Evolutionary conservation across 1,284 basidiomycete genomes (phyloP), one percentile per base, ranked within the genome.

Genomic region (Austroboletus niveus): DNA sequence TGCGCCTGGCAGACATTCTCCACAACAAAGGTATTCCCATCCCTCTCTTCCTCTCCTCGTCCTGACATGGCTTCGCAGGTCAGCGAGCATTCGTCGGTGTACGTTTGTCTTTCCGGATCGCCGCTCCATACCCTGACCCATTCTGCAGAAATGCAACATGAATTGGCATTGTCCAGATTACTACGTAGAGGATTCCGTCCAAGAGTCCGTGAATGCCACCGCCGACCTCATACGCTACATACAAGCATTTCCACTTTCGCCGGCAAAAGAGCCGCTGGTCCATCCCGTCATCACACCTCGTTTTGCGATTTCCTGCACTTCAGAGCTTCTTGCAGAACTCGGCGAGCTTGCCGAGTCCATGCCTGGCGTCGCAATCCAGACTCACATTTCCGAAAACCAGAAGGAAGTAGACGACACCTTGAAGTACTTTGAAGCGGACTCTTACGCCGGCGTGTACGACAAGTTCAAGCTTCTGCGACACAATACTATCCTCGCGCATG

Each of bases 201-300:
- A 77, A 35, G 69, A 69, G 14, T 91, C 90, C 9, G 61, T 93
- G 5, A 59, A 64, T 0, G 77, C 78, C 42, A 94, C 92, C 0
- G 66, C 74, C 48, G 71, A 74, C n/a, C 77, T 94, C 41, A 84
- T 97, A 57, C 58, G 73, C 1, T 73, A 93, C 69, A 87, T 95
- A 60, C 80, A 79, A 30, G 64, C 77, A 1, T 69, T 89, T 34
- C 68, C 76, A n/a, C 64, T 65, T 6, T 63, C 62, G 22, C 48
- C 60, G 5, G 55, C 65, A 20, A 57, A 55, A 51, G 59, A 66
- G 51, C 65, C 73, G 8, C 81, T 94, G 15, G 89, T 98, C 7
- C 87, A 90, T 53, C 95, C 95, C 0, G 85, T 96, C 63, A 73
- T 98, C 42, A 98, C 96, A 0, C 96, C 96, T 17, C 88, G 95